Conservation (phyloP, 1,284 basidiomycete genomes). For the Leucoagaricus sp. region DNA sequence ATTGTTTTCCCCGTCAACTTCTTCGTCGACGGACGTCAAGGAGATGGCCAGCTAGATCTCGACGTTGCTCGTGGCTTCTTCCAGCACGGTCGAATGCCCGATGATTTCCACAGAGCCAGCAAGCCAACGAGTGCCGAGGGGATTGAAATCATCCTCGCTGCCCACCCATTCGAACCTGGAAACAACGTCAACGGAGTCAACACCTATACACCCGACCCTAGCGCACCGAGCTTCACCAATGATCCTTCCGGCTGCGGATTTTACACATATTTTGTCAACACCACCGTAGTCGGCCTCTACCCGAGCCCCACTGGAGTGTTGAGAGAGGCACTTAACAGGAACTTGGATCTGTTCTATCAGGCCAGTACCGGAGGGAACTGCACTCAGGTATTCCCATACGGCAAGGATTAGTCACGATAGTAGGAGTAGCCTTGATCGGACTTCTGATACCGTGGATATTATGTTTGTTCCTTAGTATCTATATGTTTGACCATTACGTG, state of each 20-base stretch:
- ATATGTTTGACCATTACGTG: too few species aligned
- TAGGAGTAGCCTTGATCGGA: background rate
- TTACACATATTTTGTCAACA: slow-evolving; percentile 21
- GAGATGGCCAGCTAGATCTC: slow-evolving; percentile 19
- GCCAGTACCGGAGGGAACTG: slow-evolving; percentile 7
- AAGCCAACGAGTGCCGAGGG: slow-evolving; percentile 7
- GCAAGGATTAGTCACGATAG: background rate
- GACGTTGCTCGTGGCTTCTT: slow-evolving; percentile 19
- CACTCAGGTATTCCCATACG: slow-evolving; percentile 21
- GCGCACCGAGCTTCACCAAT: slow-evolving; percentile 16
- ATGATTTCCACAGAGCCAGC: slow-evolving; percentile 13
- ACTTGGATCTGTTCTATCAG: slow-evolving; percentile 19
- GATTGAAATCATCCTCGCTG: slow-evolving; percentile 7
- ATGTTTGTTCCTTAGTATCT: too few species aligned
- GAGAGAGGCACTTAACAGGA: slow-evolving; percentile 21
- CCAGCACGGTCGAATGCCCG: slow-evolving; percentile 17
- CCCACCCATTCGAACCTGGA: slow-evolving; percentile 21
- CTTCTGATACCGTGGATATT: too few species aligned
- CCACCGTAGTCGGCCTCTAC: slow-evolving; percentile 20
- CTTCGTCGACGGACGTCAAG: slow-evolving; percentile 26
- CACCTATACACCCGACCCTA: slow-evolving; percentile 18
- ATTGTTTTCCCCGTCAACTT: slow-evolving; percentile 21
- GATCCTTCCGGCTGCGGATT: slow-evolving; percentile 18
- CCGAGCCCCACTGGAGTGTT: slow-evolving; percentile 23
- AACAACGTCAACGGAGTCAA: slow-evolving; percentile 14